Evolutionary conservation across 371 early-diverging fungal species (phyloP), one percentile per base, ranked within the genome.

Genomic region (Synchytrium microbalum): DNA sequence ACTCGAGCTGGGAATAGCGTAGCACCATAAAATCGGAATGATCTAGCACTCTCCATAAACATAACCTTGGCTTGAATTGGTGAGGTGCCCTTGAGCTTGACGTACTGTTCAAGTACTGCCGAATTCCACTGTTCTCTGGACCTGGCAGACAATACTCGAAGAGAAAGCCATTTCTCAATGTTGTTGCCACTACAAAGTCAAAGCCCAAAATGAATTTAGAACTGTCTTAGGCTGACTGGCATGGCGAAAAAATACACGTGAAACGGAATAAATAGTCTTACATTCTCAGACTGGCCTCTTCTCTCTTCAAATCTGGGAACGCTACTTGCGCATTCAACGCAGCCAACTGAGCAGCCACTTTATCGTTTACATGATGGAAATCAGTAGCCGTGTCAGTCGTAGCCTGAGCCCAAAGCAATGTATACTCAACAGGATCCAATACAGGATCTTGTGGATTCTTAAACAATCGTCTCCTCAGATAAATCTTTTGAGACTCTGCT

Each of bases 391-490:
- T 69, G 24, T 69, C 63, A 61, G 72, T 72, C 2, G 72, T 73
- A 0, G 75, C 73, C 61, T 79, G 79, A 24, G 65, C 67, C 60
- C 70, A 75, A 26, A 79, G 58, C 2, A 79, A 62, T 24, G 65
- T 67, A 33, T 73, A 68, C 64, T 79, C 79, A 10, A 69, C 70
- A 14, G 69, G 73, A 60, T 79, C 76, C 25, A 71, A 32, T 14
- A 73, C 52, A 24, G 38, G 32, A 25, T 75, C 74, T 5, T 61
- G 55, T 1, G 66, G 66, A 57, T 73, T 68, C 24, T 68, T 66
- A 70, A 79, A 79, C 1, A 76, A 62, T 0, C 79, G 64, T 66
- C 71, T 76, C 58, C 71, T 79, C 24, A 56, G 56, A 56, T 56
- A 56, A 13, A 56, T 56, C 13, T 24, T 8, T 26, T 56, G 26